phyloP scores from a whole-genome alignment of 176 grass and related monocot species.

The Phoenix roebelenii region DNA sequence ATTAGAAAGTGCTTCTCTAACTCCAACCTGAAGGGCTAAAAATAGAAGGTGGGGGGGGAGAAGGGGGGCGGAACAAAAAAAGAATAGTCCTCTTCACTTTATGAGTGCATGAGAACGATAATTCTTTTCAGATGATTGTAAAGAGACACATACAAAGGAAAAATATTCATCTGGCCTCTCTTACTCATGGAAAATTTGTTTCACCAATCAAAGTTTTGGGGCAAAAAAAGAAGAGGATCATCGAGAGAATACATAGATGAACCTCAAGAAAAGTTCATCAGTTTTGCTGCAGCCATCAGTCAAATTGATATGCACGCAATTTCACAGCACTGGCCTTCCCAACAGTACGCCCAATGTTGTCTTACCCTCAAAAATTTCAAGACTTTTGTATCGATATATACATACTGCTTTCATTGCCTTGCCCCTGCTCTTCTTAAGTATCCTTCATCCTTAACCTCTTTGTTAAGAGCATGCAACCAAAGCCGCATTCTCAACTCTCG shows the following conservation, averaged over 20 bases:
- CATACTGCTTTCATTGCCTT: conserved; percentile 5
- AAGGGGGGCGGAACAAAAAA: no score
- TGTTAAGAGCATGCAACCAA: no score
- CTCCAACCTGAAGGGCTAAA: no score
- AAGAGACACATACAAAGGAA: no score
- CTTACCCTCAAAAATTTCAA: neutral
- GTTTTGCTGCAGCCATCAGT: conserved; percentile 16
- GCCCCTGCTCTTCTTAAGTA: neutral
- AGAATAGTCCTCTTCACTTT: no score
- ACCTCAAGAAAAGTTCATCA: conserved; percentile 16
- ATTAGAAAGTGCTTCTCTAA: no score
- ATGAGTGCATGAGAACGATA: no score
- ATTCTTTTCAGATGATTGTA: no score
- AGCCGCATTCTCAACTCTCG: no score
- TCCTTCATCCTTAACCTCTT: no score
- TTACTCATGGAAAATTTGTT: conserved; percentile 22
- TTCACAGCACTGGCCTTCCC: neutral
- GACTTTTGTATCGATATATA: conserved; percentile 16
- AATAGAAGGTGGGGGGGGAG: no score
- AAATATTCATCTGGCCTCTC: neutral
- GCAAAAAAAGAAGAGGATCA: neutral
- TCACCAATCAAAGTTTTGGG: conserved; percentile 24
- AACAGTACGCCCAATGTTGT: no score
- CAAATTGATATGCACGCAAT: conserved; percentile 22
- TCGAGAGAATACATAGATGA: neutral